These are phyloP conservation scores for Rhazya stricta DNA, from an alignment of 257 asterid species.

Conservation along the genomic window DNA sequence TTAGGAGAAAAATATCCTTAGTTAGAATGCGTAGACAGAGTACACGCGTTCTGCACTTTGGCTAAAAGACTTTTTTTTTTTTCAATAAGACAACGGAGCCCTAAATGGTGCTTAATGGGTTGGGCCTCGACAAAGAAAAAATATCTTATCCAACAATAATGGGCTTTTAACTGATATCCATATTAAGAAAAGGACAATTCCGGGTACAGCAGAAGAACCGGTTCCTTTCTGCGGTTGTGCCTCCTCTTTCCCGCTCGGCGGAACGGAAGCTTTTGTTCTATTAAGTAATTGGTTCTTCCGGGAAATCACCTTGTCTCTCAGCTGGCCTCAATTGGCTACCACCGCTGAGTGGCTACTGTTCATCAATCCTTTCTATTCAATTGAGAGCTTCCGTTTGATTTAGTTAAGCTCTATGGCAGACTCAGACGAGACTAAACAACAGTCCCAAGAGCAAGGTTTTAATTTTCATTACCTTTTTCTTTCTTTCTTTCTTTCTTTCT, in stretches of 20 bases:
- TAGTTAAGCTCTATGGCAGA: conserved; percentile 15
- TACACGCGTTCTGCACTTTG: background rate
- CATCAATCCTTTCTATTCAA: background rate
- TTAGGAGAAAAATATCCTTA: background rate
- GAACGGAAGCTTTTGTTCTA: too few species aligned
- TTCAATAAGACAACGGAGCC: conserved; percentile 1
- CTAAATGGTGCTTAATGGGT: background rate
- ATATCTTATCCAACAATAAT: background rate
- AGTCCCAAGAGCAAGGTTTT: conserved; percentile 19
- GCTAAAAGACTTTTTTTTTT: background rate
- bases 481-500: too few species aligned
- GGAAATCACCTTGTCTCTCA: background rate
- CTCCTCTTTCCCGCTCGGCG: too few species aligned
- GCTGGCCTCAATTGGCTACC: background rate
- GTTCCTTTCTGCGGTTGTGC: too few species aligned
- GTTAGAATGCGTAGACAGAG: background rate
- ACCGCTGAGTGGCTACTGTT: background rate
- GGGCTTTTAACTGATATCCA: background rate
- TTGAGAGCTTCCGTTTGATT: background rate
- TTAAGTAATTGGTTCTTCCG: background rate
- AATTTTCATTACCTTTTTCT: background rate
- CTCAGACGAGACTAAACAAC: conserved; percentile 11
- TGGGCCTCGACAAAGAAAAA: conserved; percentile 1
- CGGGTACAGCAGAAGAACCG: too few species aligned
- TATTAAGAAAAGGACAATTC: too few species aligned